Base-by-base conservation (phyloP, 495 filamentous ascomycete genomes). In the Neurospora discreta region DNA sequence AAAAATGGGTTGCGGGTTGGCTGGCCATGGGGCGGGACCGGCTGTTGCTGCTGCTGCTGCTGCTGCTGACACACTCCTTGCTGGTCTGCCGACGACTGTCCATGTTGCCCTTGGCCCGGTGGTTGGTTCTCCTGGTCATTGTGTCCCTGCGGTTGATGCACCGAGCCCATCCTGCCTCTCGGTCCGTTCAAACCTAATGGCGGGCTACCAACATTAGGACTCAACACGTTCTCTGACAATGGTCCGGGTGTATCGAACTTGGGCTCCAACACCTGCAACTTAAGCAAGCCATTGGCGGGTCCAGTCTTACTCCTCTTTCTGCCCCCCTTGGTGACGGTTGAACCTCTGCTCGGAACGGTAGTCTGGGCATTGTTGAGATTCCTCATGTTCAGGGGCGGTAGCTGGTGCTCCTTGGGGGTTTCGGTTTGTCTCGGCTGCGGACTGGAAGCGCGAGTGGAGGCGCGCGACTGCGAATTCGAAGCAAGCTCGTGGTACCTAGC, bases 201-300 rank as follows among this genome's bases (percentile, higher is more conserved):
- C 68, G 9, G 76, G 74, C 18, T 71, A 73, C 76, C 76, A 1
- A 77, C 77, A 42, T 77, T 74, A 10, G 72, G 72, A 11, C 75
- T 72, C 44, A 70, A 70, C 69, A 76, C 52, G 15, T 65, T 75
- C 11, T 69, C 68, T 2, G 52, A 26, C 8, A 43, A 5, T 39
- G 77, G 77, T 10, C 76, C 75, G 6, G 77, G 75, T 3, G 77
- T 77, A 9, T 23, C 30, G 3, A 75, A 69, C 39, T 77, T 76
- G 11, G 77, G 77, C 39, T 77, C 77, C 39, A 78, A 13, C 15
- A 74, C 65, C 15, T 71, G 70, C 5, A 73, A 46, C 43, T 76
- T 76, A 4, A 39, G 67, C 11, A 70, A 38, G 15, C 36, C 18
- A 38, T 68, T 26, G 10, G 33, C 36, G 13, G 70, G 40, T 20